Base-by-base conservation (phyloP, 139 green algal genomes). In the Ostreobium quekettii region DNA sequence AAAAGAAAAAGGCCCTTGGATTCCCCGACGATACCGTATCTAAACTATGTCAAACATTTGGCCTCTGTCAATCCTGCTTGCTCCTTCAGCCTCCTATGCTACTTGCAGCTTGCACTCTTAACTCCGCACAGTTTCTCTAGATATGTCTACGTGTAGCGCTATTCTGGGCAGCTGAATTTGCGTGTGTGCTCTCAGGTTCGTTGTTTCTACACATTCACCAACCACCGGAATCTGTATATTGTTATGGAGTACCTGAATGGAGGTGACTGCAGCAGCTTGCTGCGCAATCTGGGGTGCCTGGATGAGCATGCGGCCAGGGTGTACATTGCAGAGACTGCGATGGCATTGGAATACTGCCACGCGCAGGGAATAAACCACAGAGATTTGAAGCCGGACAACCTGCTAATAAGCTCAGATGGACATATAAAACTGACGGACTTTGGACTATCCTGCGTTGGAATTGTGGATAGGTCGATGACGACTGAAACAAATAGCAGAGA, bases 301-400 rank as follows among this genome's bases (percentile, higher is more conserved):
- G 82, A 91, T 2, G 92, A 98, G 71, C 69, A 85, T 15, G 77
- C 88, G 29, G 91, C 93, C 1, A 73, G 84, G 36, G 74, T 83
- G 66, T 98, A 98, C 78, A 78, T 91, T 3, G 90, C 91, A 0
- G 93, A 98, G 76, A 85, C 87, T 2, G 84, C 95, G 37, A 80
- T 97, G 46, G 93, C 93, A 11, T 80, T 98, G 29, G 91, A 98
- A 74, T 97, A 97, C 80, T 92, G 89, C 75, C 93, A 98, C 73
- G 81, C 83, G 8, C 79, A 87, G 78, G 79, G 48, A 38, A 70
- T 24, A 68, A 69, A 29, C 47, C 90, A 97, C 74, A 79, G 92
- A 4, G 93, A 98, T 72, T 48, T 97, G 8, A 98, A 98, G 82
- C 93, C 93, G 0, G 94, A 98, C 80, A 98, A 98, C 78, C 77